Base-by-base conservation (phyloP, 2,329 filamentous ascomycete genomes). In the Verticillium albo-atrum region DNA sequence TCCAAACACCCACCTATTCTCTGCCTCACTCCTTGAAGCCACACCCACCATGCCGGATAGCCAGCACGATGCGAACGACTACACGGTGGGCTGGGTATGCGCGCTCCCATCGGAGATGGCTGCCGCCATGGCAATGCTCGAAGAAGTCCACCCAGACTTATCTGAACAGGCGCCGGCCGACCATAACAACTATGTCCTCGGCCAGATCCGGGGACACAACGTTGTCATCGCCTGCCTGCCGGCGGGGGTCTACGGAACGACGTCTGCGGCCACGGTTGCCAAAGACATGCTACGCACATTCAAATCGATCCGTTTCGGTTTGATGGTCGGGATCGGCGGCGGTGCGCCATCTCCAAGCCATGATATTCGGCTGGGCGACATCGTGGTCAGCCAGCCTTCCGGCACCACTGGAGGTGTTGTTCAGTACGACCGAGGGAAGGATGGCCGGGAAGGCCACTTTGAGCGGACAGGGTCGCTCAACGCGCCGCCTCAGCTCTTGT, bases 351-450 rank as follows among this genome's bases (percentile, higher is more conserved):
- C 1, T 47, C 47, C 4, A 6, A 15, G 0, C 4, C 26, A n/a
- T 15, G 69, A 71, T 9, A 62, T 71, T 10, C 66, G 68, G 0
- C 63, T 71, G 0, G 68, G 70, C 0, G 70, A 71, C 7, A 32
- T 72, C 2, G 66, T 70, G 0, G 65, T 72, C 0, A 68, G 69
- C 35, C 55, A 62, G 0, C 67, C 68, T 0, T 15, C 60, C 0
- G 64, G 60, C 2, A 57, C 23, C 0, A 64, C 6, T 0, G 61
- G 66, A 0, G 69, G 70, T 0, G 65, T 70, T 0, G 25, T 64
- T 1, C 66, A 72, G 17, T 68, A 68, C n/a, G 67, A 71, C 17
- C 10, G n/a, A n/a, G n/a, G n/a, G n/a, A n/a, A n/a, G n/a, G n/a
- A n/a, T n/a, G n/a, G n/a, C n/a, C n/a, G n/a, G n/a, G n/a, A n/a